A percentile compares a stretch with the other conserved stretches of the same genome.
These are phyloP conservation scores for Flaveria robusta DNA, from an alignment of 129 eudicot genomes.

Conservation along the genomic window DNA sequence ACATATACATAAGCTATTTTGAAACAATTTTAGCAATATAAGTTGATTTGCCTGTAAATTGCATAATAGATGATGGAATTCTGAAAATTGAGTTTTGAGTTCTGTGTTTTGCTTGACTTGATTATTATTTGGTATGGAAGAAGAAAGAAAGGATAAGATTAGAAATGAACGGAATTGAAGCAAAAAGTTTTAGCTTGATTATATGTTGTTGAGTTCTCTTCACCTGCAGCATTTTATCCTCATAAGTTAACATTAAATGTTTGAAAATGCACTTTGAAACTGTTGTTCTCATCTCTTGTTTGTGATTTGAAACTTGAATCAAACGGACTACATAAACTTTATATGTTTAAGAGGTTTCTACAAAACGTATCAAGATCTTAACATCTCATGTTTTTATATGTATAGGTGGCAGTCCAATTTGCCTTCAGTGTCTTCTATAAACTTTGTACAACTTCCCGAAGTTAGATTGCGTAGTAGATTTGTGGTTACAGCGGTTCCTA, in stretches of 20 bases:
- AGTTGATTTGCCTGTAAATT: conserved; percentile 10
- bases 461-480: conserved; percentile 42
- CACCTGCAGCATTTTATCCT: conserved; percentile 11
- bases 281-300: conserved; percentile 10
- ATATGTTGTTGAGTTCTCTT: not conserved
- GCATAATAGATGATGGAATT: not conserved
- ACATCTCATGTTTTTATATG: not conserved
- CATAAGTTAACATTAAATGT: not conserved
- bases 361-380: too few relatives aligned
- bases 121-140: not conserved
- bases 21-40: not conserved
- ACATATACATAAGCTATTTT: conserved; percentile 5
- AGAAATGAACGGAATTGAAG: not conserved
- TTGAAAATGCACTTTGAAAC: conserved; percentile 1
- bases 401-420: conserved; percentile 60
- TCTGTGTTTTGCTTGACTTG: not conserved
- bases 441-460: conserved; percentile 48
- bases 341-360: too few relatives aligned
- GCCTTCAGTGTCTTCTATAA: conserved; percentile 40
- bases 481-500: conserved; percentile 50
- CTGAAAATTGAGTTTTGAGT: not conserved
- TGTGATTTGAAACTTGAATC: conserved; percentile 19
- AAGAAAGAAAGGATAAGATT: conserved; percentile 4
- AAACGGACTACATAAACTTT: too few relatives aligned
- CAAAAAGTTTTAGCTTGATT: conserved; percentile 15